Base-by-base conservation (phyloP, 495 filamentous ascomycete genomes). In the Pyrenula massariospora region DNA sequence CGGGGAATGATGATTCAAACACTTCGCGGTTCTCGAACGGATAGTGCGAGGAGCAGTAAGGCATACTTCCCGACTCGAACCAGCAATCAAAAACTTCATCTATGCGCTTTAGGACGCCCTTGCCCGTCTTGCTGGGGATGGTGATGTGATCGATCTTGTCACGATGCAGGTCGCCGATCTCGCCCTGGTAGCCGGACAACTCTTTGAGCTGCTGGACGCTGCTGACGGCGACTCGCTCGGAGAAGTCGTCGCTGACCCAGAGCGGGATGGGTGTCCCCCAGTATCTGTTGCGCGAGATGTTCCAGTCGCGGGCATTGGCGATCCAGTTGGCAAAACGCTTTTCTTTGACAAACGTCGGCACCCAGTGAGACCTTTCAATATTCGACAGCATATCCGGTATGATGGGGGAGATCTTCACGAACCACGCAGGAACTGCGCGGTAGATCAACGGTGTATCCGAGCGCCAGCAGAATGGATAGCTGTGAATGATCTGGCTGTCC, bases 41-140 rank as follows among this genome's bases (percentile, higher is more conserved):
- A 69, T 95, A 97, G 67, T 98, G 93, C 54, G 84, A 79, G 58
- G 86, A 89, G 24, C 90, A 89, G 62, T 96, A 98, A 1, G 93
- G 93, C 93, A 98, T 98, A 67, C 88, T 91, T 15, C 91, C 91
- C 22, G 89, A 94, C 63, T 88, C 85, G 59, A 88, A 94, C 93
- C 93, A 97, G 67, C 93, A 98, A 72, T 98, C 93, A 63, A 98
- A 97, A 11, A 98, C 91, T 70, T 97, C 93, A 48, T 85, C 82
- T 10, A 93, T 80, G 56, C 93, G 84, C 56, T 82, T 84, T 53
- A 98, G 76, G 23, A 75, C 77, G 48, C 93, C 93, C 64, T 93
- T 96, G 56, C 93, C 93, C 72, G 84, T 77, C 68, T 90, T 86
- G 65, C 88, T 92, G 5, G 93, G 93, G 60, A 98, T 98, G 48